Evolutionary conservation across 73 alveolate genomes (phyloP).

Genomic region (Paramecium bursaria): DNA sequence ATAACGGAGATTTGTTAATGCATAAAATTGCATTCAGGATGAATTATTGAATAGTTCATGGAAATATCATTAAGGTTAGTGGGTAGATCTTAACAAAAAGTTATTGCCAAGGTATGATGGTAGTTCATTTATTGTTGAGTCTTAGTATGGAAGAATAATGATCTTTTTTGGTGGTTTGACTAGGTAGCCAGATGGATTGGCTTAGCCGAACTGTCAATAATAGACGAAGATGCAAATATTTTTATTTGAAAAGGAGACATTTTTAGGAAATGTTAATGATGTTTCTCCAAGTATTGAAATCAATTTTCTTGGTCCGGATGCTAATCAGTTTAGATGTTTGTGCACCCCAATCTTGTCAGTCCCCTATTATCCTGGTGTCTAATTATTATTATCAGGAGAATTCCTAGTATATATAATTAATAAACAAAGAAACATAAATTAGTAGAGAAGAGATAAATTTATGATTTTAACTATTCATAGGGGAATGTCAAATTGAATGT

Average conservation of each 20-base stretch:
- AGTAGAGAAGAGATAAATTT: conserved; percentile 12
- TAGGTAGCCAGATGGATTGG: conserved; percentile 41
- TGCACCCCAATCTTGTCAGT: conserved; percentile 33
- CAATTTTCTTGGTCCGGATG: too few species aligned
- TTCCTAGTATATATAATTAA: too few species aligned
- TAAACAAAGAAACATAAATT: not conserved
- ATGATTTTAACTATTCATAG: conserved; percentile 7
- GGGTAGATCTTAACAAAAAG: not conserved
- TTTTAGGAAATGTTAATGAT: not conserved
- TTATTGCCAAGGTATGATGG: conserved; percentile 50
- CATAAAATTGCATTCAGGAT: conserved; percentile 4
- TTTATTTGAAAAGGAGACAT: not conserved
- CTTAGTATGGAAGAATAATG: not conserved
- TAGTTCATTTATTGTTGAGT: not conserved
- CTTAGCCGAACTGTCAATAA: not conserved
- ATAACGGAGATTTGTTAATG: not conserved
- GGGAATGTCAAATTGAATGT: not conserved
- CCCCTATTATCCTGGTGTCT: conserved; percentile 1
- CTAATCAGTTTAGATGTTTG: not conserved
- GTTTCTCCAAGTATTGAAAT: not conserved
- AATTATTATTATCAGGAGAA: conserved; percentile 44
- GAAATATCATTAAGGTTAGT: not conserved
- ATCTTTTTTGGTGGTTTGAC: conserved; percentile 30
- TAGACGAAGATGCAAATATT: conserved; percentile 11
- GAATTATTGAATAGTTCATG: not conserved